phyloP scores from a whole-genome alignment of 495 filamentous ascomycete species.

The Penicillium alfredii region DNA sequence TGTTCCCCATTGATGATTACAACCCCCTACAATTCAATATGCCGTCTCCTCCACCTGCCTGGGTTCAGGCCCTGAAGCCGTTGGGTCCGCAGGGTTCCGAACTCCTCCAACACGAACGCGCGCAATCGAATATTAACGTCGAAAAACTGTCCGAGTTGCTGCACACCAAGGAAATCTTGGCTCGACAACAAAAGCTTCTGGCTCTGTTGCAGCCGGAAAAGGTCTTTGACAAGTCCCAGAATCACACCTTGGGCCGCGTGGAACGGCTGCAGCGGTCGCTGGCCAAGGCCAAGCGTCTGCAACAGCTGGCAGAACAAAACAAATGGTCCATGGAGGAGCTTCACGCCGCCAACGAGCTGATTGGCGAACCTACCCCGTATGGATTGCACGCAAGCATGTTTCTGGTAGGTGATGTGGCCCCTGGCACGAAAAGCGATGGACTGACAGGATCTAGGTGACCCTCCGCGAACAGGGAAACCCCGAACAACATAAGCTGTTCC shows the following conservation, averaged over 20 bases:
- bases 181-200: conserved; percentile 49
- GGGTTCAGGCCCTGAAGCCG: conserved; percentile 60
- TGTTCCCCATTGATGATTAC: too few species aligned
- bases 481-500: conserved; percentile 64
- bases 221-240: conserved; percentile 65
- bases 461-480: conserved; percentile 62
- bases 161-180: conserved; percentile 51
- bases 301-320: conserved; percentile 55
- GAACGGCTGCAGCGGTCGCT: conserved; percentile 57
- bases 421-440: background rate
- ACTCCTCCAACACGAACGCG: conserved; percentile 53
- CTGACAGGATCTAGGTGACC: conserved; percentile 44
- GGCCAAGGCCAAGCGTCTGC: conserved; percentile 58
- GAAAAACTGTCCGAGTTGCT: conserved; percentile 56
- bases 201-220: conserved; percentile 51
- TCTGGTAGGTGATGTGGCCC: conserved; percentile 35
- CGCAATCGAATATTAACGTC: conserved; percentile 52
- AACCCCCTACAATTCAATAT: conserved; percentile 12
- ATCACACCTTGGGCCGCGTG: conserved; percentile 59
- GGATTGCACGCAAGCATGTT: conserved; percentile 65
- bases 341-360: conserved; percentile 51
- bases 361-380: conserved; percentile 63
- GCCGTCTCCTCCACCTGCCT: conserved; percentile 48
- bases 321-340: conserved; percentile 60
- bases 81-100: conserved; percentile 55